phyloP scores from a whole-genome alignment of 2,329 filamentous ascomycete genomes.

The Lasiodiplodia sp. region DNA sequence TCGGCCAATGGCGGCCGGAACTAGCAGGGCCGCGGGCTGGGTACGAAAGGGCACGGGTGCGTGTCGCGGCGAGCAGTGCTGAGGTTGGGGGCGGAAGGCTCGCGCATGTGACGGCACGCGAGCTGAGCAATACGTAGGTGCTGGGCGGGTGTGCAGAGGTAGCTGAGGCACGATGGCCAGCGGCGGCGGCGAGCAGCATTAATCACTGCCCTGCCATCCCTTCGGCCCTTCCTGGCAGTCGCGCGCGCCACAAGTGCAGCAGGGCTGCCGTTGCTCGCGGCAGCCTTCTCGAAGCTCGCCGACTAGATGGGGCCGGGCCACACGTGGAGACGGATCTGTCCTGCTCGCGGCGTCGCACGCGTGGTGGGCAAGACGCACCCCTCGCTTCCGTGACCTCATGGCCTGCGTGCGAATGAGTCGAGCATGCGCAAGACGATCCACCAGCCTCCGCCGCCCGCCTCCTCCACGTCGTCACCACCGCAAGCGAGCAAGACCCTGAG shows the following conservation, averaged over 20 bases:
- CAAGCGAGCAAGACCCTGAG: conserved; percentile 3
- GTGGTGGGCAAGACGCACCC: neutral
- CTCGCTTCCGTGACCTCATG: conserved; percentile 1
- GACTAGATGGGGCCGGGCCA: conserved; percentile 1
- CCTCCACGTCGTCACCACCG: neutral
- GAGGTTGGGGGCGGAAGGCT: conserved; percentile 1
- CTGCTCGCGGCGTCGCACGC: neutral
- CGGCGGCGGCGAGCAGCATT: conserved; percentile 2
- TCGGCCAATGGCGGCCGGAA: conserved; percentile 7
- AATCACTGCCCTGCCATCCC: neutral
- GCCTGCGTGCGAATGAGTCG: conserved; percentile 1
- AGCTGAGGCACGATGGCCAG: neutral
- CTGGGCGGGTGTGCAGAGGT: neutral
- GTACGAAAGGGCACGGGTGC: neutral
- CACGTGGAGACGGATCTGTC: conserved; percentile 1
- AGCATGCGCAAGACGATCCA: neutral
- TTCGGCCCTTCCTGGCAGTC: neutral
- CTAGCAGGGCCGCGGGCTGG: neutral
- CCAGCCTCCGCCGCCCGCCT: neutral
- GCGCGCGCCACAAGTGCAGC: neutral
- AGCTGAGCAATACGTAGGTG: neutral
- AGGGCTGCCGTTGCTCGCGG: neutral
- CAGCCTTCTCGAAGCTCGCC: neutral
- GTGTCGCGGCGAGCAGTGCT: conserved; percentile 7
- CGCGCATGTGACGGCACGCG: conserved; percentile 9